Conservation (phyloP, 495 filamentous ascomycete genomes). For the Penicillium longicatenatum region DNA sequence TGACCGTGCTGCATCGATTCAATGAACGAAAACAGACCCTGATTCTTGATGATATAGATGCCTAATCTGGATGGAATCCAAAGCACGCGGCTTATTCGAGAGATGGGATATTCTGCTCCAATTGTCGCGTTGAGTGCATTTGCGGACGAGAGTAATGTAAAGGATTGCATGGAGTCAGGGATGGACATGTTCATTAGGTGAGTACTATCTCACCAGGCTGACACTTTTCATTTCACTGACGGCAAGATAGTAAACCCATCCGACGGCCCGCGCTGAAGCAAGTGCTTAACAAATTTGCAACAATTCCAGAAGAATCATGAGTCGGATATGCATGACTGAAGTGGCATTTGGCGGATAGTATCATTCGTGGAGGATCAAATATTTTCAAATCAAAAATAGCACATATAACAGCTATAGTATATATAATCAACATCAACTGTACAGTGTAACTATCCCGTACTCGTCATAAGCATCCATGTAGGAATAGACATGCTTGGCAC, state of each 20-base stretch:
- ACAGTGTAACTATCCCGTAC: background rate
- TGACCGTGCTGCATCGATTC: too few relatives aligned
- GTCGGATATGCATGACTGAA: background rate
- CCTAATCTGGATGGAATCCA: constrained; percentile 88
- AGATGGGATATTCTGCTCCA: constrained; percentile 83
- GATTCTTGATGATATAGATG: constrained; percentile 57
- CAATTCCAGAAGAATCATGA: constrained; percentile 55
- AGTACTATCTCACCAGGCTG: background rate
- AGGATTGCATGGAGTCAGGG: constrained; percentile 75
- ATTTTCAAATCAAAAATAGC: background rate
- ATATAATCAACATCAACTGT: background rate
- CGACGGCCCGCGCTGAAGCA: constrained; percentile 79
- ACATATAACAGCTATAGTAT: constrained; percentile 1
- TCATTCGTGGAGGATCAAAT: background rate
- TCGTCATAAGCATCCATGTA: background rate
- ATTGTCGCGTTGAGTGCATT: constrained; percentile 93
- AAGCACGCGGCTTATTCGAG: constrained; percentile 81
- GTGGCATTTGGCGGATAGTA: background rate
- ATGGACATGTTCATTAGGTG: constrained; percentile 69
- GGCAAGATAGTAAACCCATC: constrained; percentile 69
- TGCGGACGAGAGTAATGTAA: constrained; percentile 85
- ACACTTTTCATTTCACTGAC: constrained; percentile 1
- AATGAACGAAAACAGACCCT: background rate
- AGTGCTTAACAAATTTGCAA: constrained; percentile 69
- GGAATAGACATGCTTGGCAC: background rate